Evolutionary conservation across 805 yeast species (phyloP), one percentile per base, ranked within the genome.

Genomic region (Komagataella pseudopastoris): DNA sequence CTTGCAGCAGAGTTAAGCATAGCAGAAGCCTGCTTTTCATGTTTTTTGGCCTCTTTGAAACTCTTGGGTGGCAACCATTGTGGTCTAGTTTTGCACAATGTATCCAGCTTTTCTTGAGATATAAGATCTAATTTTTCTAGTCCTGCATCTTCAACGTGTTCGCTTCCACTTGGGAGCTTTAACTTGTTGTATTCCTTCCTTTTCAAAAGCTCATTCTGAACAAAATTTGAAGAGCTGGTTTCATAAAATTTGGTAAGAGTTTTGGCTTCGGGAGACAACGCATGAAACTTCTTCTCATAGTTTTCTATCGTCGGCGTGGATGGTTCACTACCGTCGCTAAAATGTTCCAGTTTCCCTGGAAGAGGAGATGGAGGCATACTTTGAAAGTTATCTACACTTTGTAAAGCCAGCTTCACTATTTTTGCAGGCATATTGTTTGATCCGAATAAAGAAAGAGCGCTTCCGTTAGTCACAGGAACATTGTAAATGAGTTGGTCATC

Each of bases 61-160:
- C 71, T 68, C 60, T 83, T 83, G 5, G 88, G 88, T 5, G 90
- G 90, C 47, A 82, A 62, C 76, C 87, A 80, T 49, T 80, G 74
- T 3, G 90, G 90, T 56, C 90, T 71, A 1, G 88, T 75, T 47
- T 78, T 79, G 50, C 83, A 74, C 44, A 83, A 63, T 8, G 67
- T 63, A 22, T 71, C 72, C 44, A 80, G 60, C 57, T 83, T 83
- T 58, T 82, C 85, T 1, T 71, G 74, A 1, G 88, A 82, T 1
- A 84, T 74, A 43, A 85, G 64, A 49, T 70, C 65, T 54, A 79
- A 64, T 61, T 83, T 88, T 51, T 83, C 89, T 54, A 82, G 61
- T 3, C 74, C 74, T 18, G 63, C 60, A 14, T 60, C 61, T 23
- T 67, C 67, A 17, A 64, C 53, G 7, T 78, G 78, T 23, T 74